These are phyloP conservation scores for Clarireedia homoeocarpa DNA, from an alignment of 2,329 filamentous ascomycete genomes.

Conservation along the genomic window DNA sequence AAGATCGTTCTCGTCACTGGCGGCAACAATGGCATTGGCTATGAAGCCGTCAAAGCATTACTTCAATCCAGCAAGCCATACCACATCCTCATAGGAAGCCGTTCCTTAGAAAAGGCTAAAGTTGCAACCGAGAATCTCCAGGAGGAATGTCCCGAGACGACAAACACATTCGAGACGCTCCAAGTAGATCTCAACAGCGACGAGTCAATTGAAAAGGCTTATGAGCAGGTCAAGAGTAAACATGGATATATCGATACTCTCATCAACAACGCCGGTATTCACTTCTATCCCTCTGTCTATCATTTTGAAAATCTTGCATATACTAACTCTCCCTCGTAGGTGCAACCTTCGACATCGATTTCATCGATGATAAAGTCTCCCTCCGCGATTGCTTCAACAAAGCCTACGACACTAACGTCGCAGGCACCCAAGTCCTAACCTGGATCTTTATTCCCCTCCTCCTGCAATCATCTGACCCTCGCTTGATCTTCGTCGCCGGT, in stretches of 20 bases:
- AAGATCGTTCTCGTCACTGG: constrained; percentile 34
- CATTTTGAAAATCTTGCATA: neutral
- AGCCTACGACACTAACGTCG: constrained; percentile 29
- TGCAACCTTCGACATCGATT: constrained; percentile 27
- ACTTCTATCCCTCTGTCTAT: neutral
- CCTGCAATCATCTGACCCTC: constrained; percentile 36
- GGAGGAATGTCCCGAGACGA: constrained; percentile 26
- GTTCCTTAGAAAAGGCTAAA: constrained; percentile 30
- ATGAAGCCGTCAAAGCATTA: constrained; percentile 34
- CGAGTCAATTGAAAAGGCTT: constrained; percentile 19
- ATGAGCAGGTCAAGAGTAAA: constrained; percentile 12
- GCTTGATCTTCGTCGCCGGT: constrained; percentile 40
- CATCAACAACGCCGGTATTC: constrained; percentile 20
- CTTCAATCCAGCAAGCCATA: constrained; percentile 31
- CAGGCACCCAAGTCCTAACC: constrained; percentile 26
- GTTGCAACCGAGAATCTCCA: constrained; percentile 31
- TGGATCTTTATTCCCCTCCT: constrained; percentile 30
- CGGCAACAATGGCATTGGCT: constrained; percentile 37
- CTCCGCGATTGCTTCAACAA: constrained; percentile 22
- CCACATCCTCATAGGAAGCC: constrained; percentile 34
- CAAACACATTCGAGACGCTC: constrained; percentile 17
- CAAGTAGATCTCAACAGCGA: constrained; percentile 21
- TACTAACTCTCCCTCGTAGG: constrained; percentile 6
- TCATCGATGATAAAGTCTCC: constrained; percentile 22
- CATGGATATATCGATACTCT: constrained; percentile 16